phyloP scores from a whole-genome alignment of 2,329 filamentous ascomycete genomes.

The Cladobotryum protrusum region DNA sequence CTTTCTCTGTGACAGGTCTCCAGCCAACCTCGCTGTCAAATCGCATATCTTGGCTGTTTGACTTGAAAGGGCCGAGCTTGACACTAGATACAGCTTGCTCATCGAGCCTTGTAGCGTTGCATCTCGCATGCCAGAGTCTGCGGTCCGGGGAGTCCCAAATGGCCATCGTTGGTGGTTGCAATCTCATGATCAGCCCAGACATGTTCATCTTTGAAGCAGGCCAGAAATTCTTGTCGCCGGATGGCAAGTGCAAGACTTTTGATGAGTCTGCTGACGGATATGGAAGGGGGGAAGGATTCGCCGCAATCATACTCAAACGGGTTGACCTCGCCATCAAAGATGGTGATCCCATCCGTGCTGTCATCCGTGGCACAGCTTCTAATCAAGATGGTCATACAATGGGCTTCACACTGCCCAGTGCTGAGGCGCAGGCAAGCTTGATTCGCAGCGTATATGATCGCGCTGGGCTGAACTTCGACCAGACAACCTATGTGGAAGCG shows the following conservation, averaged over 20 bases:
- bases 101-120: slow-evolving; percentile 39
- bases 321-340: not conserved
- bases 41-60: slow-evolving; percentile 41
- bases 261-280: slow-evolving; percentile 42
- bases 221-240: slow-evolving; percentile 10
- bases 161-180: slow-evolving; percentile 20
- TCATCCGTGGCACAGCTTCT: not conserved
- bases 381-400: slow-evolving; percentile 5
- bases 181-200: slow-evolving; percentile 31
- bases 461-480: not conserved
- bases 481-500: no score
- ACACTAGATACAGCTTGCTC: slow-evolving; percentile 48
- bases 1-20: slow-evolving; percentile 57
- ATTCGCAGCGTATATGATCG: not conserved
- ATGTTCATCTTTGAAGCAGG: slow-evolving; percentile 6
- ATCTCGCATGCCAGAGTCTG: slow-evolving; percentile 28
- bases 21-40: slow-evolving; percentile 36
- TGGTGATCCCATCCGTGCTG: not conserved
- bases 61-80: slow-evolving; percentile 40
- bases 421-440: not conserved
- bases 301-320: not conserved
- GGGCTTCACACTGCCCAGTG: slow-evolving; percentile 2
- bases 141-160: slow-evolving; percentile 15
- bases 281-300: slow-evolving; percentile 38
- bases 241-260: slow-evolving; percentile 31